Evolutionary conservation across 345 rosid genomes (phyloP), one percentile per base, ranked within the genome.

Genomic region (Eucalyptus marginata): DNA sequence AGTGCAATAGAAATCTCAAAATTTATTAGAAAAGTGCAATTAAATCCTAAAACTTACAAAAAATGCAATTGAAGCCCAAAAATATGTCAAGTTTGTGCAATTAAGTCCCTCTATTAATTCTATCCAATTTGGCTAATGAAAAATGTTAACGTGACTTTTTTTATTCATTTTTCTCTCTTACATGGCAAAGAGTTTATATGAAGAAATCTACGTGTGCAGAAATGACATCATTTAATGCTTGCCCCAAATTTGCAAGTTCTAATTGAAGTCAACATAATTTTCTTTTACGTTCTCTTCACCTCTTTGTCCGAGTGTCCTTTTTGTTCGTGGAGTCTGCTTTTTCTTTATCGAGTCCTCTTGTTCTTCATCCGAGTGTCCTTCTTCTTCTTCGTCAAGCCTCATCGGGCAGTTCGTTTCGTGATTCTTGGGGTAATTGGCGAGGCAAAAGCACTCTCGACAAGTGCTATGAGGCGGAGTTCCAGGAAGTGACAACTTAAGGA

Each of bases 371-470:
- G 31, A 59, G 58, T 59, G 31, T 59, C 31, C 66, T 59, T 24
- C 66, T 59, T 59, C 66, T 59, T 59, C 66, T 59, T 59, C 16
- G 15, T 59, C 66, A 59, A 59, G 66, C 31, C 66, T 85, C 90
- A 13, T 50, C 95, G 92, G 96, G 95, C 64, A 93, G 94, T 89
- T 92, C 96, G 25, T 95, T 92, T 90, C 89, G 92, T 89, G 92
- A 92, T 90, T 92, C 97, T 58, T 90, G 97, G 96, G 86, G 90
- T 87, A 92, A 91, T 83, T 92, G 92, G 90, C 93, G 94, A 95
- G 24, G 89, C 94, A 13, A 96, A 89, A 54, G 88, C 91, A 12
- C 90, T 93, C 87, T 49, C 90, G 17, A 88, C 88, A 15, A 54
- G 59, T 47, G 88, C 89, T 51, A 59, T 86, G 50, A 87, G 54